Conservation (phyloP, 495 filamentous ascomycete species). For the Talaromyces wortmannii region DNA sequence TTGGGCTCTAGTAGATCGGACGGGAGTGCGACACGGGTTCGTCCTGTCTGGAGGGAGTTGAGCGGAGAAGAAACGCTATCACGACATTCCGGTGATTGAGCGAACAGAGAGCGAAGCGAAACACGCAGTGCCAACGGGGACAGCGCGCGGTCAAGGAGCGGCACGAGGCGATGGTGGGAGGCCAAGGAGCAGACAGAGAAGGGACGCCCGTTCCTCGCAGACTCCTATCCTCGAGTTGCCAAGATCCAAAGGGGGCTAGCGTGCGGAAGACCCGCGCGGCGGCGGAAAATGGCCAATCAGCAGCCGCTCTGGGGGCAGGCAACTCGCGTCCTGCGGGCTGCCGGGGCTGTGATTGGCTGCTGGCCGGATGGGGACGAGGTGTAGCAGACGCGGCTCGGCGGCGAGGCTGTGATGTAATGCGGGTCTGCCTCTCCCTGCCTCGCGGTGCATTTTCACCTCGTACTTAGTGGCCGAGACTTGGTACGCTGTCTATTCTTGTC, state of each 20-base stretch:
- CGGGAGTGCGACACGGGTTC: background rate
- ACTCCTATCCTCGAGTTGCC: no score
- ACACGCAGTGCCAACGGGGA: background rate
- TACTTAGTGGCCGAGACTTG: no score
- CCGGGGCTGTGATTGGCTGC: background rate
- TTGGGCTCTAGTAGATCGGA: background rate
- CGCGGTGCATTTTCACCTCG: no score
- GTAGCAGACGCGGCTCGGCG: no score
- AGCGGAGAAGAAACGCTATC: background rate
- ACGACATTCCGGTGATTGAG: background rate
- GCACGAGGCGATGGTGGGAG: background rate
- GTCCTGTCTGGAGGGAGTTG: no score
- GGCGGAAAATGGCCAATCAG: background rate
- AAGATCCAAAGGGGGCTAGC: no score
- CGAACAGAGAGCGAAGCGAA: conserved; percentile 5
- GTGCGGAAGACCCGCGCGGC: background rate
- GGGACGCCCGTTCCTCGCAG: no score
- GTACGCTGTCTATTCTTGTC: no score
- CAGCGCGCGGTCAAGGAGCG: background rate
- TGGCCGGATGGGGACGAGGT: background rate
- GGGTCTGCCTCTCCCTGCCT: no score
- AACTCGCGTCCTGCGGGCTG: background rate
- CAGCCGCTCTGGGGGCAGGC: background rate
- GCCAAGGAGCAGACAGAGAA: background rate
- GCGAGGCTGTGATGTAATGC: no score